Conservation (phyloP, 148 eudicot genomes). For the Heliamphora exappendiculata region DNA sequence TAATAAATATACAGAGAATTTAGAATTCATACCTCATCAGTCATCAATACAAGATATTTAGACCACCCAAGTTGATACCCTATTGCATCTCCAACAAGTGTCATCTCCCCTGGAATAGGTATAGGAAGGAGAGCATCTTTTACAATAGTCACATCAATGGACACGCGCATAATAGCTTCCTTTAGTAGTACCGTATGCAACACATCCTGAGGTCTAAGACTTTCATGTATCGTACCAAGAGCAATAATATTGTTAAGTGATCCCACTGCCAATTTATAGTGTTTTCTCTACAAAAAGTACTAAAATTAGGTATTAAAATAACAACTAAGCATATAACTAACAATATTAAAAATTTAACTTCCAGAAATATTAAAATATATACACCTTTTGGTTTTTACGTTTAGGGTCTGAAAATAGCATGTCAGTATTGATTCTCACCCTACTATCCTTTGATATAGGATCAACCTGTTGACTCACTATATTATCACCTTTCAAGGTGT, state of each 20-base stretch:
- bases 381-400: too few relatives aligned
- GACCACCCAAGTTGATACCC: background rate
- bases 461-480: background rate
- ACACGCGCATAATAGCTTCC: background rate
- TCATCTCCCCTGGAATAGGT: background rate
- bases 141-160: background rate
- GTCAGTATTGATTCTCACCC: too few relatives aligned
- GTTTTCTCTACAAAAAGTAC: too few relatives aligned
- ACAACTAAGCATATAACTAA: too few relatives aligned
- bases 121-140: background rate
- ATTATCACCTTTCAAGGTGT: background rate
- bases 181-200: background rate
- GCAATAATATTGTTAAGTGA: background rate
- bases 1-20: background rate
- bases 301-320: too few relatives aligned
- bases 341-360: too few relatives aligned
- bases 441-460: background rate
- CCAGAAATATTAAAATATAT: too few relatives aligned
- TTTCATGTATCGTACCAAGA: background rate
- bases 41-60: background rate
- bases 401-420: too few relatives aligned
- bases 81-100: background rate
- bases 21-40: background rate
- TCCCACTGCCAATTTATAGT: background rate
- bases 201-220: background rate